phyloP scores from a whole-genome alignment of 2,329 filamentous ascomycete species.

The Cytospora leucostoma region DNA sequence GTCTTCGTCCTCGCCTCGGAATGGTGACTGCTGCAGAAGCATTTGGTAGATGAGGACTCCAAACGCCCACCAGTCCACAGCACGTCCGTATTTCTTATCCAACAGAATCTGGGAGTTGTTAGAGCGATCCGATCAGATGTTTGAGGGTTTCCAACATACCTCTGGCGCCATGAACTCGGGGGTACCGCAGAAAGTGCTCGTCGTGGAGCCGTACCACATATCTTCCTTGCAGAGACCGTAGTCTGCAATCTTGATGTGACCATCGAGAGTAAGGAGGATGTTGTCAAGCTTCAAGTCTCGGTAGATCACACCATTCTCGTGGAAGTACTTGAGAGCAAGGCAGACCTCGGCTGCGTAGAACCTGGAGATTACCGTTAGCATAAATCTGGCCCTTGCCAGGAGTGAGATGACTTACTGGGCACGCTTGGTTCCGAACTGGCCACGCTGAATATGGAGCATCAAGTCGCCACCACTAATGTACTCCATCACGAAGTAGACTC shows the following conservation, averaged over 20 bases:
- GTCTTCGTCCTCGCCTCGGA: conserved; percentile 97
- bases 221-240: conserved; percentile 99
- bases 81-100: conserved; percentile 96
- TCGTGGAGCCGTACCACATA: conserved; percentile 98
- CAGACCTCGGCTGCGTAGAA: conserved; percentile 99
- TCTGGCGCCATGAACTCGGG: conserved; percentile 99
- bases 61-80: conserved; percentile 99
- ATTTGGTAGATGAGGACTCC: conserved; percentile 99
- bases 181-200: conserved; percentile 98
- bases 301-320: conserved; percentile 98
- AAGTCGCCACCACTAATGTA: conserved; percentile 98
- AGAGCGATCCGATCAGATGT: background rate
- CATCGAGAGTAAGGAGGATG: conserved; percentile 90
- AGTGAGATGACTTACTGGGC: conserved; percentile 72
- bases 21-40: conserved; percentile 97
- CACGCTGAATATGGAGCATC: conserved; percentile 98
- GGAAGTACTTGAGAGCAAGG: conserved; percentile 96
- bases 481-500: conserved; percentile 99
- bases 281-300: conserved; percentile 93
- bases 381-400: background rate
- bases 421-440: conserved; percentile 92
- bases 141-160: conserved; percentile 50
- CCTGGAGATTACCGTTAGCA: conserved; percentile 47
- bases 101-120: conserved; percentile 70
- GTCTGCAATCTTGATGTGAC: conserved; percentile 98